Conservation (phyloP, 768 basidiomycete genomes). For the Boletus barrowsii region DNA sequence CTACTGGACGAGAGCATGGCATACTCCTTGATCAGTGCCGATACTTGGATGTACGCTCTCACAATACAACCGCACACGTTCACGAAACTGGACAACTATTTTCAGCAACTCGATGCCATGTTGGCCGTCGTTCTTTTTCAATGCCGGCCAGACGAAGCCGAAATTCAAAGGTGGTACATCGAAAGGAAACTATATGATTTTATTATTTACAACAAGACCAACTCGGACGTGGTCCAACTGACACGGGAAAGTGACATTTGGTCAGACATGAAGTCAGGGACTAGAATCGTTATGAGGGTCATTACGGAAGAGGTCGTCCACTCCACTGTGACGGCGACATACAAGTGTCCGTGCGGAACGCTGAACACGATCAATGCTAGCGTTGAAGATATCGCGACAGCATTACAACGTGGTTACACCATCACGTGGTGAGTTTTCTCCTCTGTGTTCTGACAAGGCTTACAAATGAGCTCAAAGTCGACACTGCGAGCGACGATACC, state of each 20-base stretch:
- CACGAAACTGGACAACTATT: not conserved
- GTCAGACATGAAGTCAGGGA: not conserved
- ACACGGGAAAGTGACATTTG: not conserved
- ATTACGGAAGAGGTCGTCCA: not conserved
- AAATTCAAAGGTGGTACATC: slow-evolving; percentile 1
- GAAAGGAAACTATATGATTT: slow-evolving; percentile 2
- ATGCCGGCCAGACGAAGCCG: not conserved
- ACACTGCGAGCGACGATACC: not conserved
- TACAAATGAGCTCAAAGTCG: not conserved
- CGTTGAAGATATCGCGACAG: not conserved
- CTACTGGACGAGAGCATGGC: not conserved
- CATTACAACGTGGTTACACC: not conserved
- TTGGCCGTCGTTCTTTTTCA: not conserved
- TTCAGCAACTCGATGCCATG: slow-evolving; percentile 1
- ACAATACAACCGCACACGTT: not conserved
- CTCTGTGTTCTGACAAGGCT: not conserved
- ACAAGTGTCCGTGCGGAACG: not conserved
- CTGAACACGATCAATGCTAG: not conserved
- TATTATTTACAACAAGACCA: not conserved
- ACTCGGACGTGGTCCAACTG: not conserved
- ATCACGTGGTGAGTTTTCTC: slow-evolving; percentile 1
- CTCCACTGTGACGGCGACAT: not conserved
- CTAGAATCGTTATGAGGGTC: slow-evolving; percentile 1
- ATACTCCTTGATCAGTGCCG: slow-evolving; percentile 4
- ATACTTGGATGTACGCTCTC: not conserved